Evolutionary conservation across 176 grass and related monocot genomes (phyloP), one percentile per base, ranked within the genome.

Genomic region (Lolium rigidum): DNA sequence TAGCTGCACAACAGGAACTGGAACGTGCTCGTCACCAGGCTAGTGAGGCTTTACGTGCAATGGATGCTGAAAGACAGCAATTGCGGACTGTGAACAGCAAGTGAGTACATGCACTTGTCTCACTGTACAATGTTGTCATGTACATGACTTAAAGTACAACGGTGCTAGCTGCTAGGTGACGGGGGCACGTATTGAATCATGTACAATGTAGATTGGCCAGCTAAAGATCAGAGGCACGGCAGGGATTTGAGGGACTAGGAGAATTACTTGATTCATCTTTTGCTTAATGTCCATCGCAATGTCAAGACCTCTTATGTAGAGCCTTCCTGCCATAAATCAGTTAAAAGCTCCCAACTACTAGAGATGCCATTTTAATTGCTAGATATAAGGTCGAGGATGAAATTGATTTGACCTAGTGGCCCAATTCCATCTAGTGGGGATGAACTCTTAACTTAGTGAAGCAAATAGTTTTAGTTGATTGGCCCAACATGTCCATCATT

Each of bases 61-160:
- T 96, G 79, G 94, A 99, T 91, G 84, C 78, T 85, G 97, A 99
- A 88, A 96, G 92, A 76, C 97, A 96, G 86, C 97, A 96, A 82
- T 77, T 99, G 82, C 90, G 94, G 63, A 79, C 88, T 55, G 70
- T 93, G 56, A 99, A 94, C 83, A 94, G 11, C 88, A 99, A 96
- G 97, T 99, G 83, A 92, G 85, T 81, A 81, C 69, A 52, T 74
- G 39, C 50, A 86, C 41, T 71, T 7, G 39, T 81, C n/a, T 73
- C 24, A 54, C 15, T 67, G 16, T 80, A 66, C 55, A 38, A 47
- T 84, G 61, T 38, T 76, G 72, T 52, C 48, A 9, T 31, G 14
- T 25, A 54, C 73, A 76, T 18, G 24, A 31, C 72, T 75, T 76
- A 18, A 51, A 48, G 73, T 76, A 74, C 21, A 74, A 74, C 5